These are phyloP conservation scores for Fusarium irregulare DNA, from an alignment of 2,329 filamentous ascomycete genomes.

Conservation along the genomic window DNA sequence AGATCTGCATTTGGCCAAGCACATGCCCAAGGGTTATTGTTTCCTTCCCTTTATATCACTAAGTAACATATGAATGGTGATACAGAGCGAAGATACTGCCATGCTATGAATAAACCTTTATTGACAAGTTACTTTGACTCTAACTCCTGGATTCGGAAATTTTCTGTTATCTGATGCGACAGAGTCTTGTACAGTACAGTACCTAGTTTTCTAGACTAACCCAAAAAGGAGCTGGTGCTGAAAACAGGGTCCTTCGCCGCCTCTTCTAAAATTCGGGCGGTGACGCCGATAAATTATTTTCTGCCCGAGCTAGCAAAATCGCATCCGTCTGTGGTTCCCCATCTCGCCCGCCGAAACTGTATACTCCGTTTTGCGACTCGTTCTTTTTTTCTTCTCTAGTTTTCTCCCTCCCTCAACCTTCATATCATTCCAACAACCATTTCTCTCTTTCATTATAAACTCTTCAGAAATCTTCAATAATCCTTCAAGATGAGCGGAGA, in stretches of 20 bases:
- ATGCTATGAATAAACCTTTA: not conserved
- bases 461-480: not conserved
- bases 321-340: conserved; percentile 36
- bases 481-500: conserved; percentile 58
- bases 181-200: not conserved
- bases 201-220: conserved; percentile 5
- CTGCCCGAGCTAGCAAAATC: conserved; percentile 47
- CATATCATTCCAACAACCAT: not conserved
- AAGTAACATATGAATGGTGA: not conserved
- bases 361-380: conserved; percentile 35
- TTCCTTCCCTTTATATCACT: not conserved
- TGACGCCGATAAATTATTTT: conserved; percentile 49
- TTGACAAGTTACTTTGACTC: not conserved
- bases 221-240: conserved; percentile 27
- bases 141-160: not conserved
- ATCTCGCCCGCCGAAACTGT: conserved; percentile 26
- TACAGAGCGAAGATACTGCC: no score
- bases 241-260: conserved; percentile 33
- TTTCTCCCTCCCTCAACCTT: conserved; percentile 15
- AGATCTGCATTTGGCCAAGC: not conserved
- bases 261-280: conserved; percentile 41
- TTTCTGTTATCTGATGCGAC: not conserved
- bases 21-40: not conserved
- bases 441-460: conserved; percentile 1
- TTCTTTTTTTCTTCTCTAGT: conserved; percentile 13